Conservation (phyloP, 805 yeast species). For the Wickerhamomyces xylosicus region DNA sequence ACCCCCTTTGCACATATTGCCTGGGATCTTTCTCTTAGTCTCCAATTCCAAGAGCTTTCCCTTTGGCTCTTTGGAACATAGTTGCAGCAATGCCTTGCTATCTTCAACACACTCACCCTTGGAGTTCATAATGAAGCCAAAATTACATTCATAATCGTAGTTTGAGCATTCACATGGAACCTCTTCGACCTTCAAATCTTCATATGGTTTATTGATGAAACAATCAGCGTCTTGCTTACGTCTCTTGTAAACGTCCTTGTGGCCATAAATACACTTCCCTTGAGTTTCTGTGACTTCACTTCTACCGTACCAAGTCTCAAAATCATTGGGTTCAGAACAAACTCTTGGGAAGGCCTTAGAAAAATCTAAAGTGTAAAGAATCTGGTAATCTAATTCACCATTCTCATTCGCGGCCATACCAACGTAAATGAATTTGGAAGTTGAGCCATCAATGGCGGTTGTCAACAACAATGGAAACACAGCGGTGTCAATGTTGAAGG, state of each 20-base stretch:
- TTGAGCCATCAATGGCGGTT: constrained; percentile 65
- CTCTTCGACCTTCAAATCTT: constrained; percentile 31
- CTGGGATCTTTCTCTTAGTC: constrained; percentile 12
- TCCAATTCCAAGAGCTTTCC: constrained; percentile 8
- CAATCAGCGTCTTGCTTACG: constrained; percentile 64
- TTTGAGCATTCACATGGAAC: constrained; percentile 55
- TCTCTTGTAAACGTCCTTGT: constrained; percentile 48
- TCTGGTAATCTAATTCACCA: constrained; percentile 5
- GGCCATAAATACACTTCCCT: constrained; percentile 58
- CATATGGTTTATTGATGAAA: constrained; percentile 28
- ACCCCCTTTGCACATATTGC: constrained; percentile 13
- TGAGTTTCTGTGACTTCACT: constrained; percentile 14
- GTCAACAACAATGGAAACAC: constrained; percentile 34
- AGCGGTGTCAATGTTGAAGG: constrained; percentile 32
- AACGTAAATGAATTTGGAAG: constrained; percentile 45
- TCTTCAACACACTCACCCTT: constrained; percentile 41
- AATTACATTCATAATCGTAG: constrained; percentile 61
- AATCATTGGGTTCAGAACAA: constrained; percentile 33
- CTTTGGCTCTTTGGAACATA: constrained; percentile 23
- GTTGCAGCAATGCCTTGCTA: constrained; percentile 15
- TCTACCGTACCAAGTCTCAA: constrained; percentile 57
- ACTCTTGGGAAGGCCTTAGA: constrained; percentile 39
- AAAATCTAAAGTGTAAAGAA: constrained; percentile 40
- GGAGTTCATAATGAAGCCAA: constrained; percentile 32
- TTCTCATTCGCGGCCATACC: constrained; percentile 25